phyloP scores from a whole-genome alignment of 805 yeast species.

The Metschnikowia vanudenii region DNA sequence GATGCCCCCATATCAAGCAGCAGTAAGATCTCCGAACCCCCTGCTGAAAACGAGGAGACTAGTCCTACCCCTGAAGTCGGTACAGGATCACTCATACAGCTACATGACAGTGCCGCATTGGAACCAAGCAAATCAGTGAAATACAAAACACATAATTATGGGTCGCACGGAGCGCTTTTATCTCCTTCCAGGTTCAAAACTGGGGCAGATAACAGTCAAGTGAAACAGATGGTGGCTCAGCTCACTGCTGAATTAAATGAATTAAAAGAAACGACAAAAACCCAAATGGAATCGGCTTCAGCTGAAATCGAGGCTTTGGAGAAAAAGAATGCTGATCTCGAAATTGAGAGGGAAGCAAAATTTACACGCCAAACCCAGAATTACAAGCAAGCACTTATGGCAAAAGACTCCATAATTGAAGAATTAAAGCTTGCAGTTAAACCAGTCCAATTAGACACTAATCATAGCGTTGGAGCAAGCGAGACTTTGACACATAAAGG shows the following conservation, averaged over 20 bases:
- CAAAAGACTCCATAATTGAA: constrained; percentile 30
- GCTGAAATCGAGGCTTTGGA: constrained; percentile 52
- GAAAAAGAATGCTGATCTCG: constrained; percentile 21
- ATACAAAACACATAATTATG: not conserved
- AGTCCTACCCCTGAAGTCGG: constrained; percentile 2
- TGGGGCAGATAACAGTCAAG: constrained; percentile 18
- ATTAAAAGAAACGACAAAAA: constrained; percentile 34
- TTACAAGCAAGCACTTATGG: constrained; percentile 18
- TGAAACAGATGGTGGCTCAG: constrained; percentile 32
- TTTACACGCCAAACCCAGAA: constrained; percentile 18
- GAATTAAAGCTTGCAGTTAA: constrained; percentile 28
- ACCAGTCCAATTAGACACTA: constrained; percentile 6
- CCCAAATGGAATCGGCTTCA: constrained; percentile 58
- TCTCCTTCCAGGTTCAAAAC: not conserved
- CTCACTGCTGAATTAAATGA: constrained; percentile 33
- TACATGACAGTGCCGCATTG: not conserved
- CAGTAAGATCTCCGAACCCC: not conserved
- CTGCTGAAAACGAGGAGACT: not conserved
- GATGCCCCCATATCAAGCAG: not conserved
- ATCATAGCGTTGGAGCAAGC: constrained; percentile 2
- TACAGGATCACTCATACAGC: constrained; percentile 1
- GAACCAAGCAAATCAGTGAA: not conserved
- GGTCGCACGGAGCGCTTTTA: not conserved
- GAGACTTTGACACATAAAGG: constrained; percentile 16
- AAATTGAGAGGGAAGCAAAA: not conserved